Conservation (phyloP, 805 yeast species). For the Zygosaccharomyces pseudorouxii region DNA sequence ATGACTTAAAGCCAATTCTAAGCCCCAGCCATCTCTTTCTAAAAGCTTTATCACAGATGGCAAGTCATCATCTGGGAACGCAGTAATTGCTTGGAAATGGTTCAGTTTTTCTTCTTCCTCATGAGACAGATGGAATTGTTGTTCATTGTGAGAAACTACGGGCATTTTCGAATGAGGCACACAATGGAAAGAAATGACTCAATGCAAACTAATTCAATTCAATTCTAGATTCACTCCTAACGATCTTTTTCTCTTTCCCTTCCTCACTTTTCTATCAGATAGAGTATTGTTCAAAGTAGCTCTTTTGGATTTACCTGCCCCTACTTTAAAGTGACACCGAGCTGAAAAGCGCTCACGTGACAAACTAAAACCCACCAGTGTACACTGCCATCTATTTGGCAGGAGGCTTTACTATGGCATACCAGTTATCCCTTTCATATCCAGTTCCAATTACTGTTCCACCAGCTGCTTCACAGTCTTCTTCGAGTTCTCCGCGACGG, state of each 20-base stretch:
- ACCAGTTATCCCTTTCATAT: conserved; percentile 95
- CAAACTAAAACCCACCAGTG: background rate
- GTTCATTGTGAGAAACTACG: conserved; percentile 18
- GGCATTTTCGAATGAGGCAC: conserved; percentile 23
- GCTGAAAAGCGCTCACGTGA: background rate
- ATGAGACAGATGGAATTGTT: conserved; percentile 34
- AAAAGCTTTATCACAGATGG: conserved; percentile 45
- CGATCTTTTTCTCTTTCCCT: background rate
- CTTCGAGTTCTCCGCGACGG: conserved; percentile 73
- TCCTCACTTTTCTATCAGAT: background rate
- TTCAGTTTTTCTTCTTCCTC: conserved; percentile 43
- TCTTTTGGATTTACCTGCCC: background rate
- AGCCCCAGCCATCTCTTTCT: conserved; percentile 51
- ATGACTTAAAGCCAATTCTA: conserved; percentile 56
- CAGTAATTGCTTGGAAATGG: conserved; percentile 49
- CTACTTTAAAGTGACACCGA: background rate
- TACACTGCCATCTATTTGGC: background rate
- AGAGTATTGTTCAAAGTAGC: background rate
- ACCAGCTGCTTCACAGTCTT: conserved; percentile 68
- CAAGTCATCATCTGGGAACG: conserved; percentile 44
- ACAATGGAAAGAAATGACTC: background rate
- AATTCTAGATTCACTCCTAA: background rate
- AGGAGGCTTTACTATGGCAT: conserved; percentile 48
- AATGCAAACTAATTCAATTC: background rate
- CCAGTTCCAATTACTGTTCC: conserved; percentile 65